Evolutionary conservation across 1,284 basidiomycete genomes (phyloP), one percentile per base, ranked within the genome.

Genomic region (Ustilago cynodontis): DNA sequence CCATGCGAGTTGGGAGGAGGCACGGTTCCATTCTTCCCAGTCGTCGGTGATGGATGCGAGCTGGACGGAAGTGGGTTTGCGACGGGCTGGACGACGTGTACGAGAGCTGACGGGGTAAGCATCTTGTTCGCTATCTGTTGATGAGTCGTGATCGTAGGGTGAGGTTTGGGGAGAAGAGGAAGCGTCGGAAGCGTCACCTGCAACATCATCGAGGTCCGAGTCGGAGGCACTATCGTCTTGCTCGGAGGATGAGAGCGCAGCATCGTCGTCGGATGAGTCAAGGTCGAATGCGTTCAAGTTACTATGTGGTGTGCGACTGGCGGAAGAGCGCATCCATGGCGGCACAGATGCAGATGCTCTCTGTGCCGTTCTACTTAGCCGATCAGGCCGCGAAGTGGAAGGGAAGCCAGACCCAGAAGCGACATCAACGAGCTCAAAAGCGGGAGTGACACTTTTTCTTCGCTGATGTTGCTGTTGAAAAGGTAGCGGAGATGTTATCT

Each of bases 11-110:
- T 68, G 61, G 16, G 69, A 45, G 2, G 66, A 59, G 9, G 51
- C 56, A n/a, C 70, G 70, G 20, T 78, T 74, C 76, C 76, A 79
- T 16, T 77, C 71, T 54, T 78, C 77, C 64, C 72, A 81, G 18
- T 75, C 73, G 24, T 72, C 61, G 14, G 39, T 60, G 5, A 67
- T 45, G 26, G 64, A 62, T 22, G 70, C 60, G 3, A 67, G 57
- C 24, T 64, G 52, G 20, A 67, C 45, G 8, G 65, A 60, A 1
- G 59, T 11, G 16, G 28, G 50, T 22, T 47, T 41, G 31, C 61
- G 56, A 20, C 52, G 43, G 5, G 55, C 49, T 9, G 63, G 29
- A n/a, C 59, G 45, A 11, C 33, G 49, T 7, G 22, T 6, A 3
- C 39, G 22, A 9, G 55, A 55, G 1, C 50, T 28, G 13, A 66